Evolutionary conservation across 2,329 filamentous ascomycete species (phyloP), one percentile per base, ranked within the genome.

Genomic region (Didymosphaeria variabile): DNA sequence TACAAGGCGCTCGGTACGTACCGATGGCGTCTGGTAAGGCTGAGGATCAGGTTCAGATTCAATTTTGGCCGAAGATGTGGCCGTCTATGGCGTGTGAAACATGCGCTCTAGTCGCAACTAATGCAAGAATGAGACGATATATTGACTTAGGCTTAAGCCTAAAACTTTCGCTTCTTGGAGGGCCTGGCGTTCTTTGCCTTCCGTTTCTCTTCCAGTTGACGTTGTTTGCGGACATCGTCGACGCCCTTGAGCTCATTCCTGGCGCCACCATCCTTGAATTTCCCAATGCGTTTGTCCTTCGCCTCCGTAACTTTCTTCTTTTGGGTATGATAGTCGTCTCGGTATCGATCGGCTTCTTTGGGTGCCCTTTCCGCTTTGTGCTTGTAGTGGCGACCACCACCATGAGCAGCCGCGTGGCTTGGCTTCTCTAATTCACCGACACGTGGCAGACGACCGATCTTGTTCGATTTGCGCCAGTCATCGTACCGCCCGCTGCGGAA

Each of bases 401-500:
- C 69, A 61, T 67, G 79, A 60, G 63, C 61, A 47, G 65, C 71
- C 57, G 61, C 72, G 29, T 63, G 61, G 44, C 64, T 69, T 51
- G 68, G 62, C 67, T 80, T 78, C 80, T 98, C 95, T 47, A 85
- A 79, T 79, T 98, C 94, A 65, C 96, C 95, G 36, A 94, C 91
- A 46, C 90, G 87, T 10, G 94, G 94, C 74, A 97, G 79, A 19
- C 89, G 86, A 59, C 89, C 88, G 50, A 98, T 83, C 67, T 92
- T 91, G 81, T 98, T 92, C 21, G 90, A 88, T 76, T 91, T 93
- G 78, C 90, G 91, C 96, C 95, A 99, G 67, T 86, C 88, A 76
- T 98, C 94, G 82, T 97, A 99, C 49, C 94, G 90, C 38, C 96
- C 95, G 78, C 90, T 94, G 75, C 94, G 90, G 87, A 99, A 98